These are phyloP conservation scores for Melampsora larici-populina DNA, from an alignment of 1,284 basidiomycete species.

Conservation along the genomic window DNA sequence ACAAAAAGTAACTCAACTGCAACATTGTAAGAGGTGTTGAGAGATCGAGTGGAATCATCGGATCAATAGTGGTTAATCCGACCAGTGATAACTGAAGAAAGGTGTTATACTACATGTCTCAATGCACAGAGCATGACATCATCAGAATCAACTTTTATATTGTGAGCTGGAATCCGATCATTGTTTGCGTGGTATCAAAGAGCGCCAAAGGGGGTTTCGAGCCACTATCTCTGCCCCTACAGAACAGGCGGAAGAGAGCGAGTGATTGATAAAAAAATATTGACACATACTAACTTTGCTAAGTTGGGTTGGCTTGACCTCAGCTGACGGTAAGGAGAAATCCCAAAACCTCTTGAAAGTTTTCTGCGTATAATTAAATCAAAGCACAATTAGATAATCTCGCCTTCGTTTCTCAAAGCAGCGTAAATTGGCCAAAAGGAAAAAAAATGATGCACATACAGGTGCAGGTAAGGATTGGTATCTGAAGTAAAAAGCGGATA, in stretches of 20 bases:
- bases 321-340: conserved; percentile 86
- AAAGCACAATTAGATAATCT: too few species aligned
- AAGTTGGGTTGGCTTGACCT: conserved; percentile 82
- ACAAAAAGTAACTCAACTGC: conserved; percentile 56
- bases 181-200: background rate
- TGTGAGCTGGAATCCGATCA: background rate
- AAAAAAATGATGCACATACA: conserved; percentile 58
- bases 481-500: conserved; percentile 90
- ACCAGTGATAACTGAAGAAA: conserved; percentile 85
- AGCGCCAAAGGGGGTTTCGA: conserved; percentile 39
- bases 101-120: conserved; percentile 71
- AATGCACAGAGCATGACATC: background rate
- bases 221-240: conserved; percentile 44
- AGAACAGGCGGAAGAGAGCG: background rate
- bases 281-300: conserved; percentile 67
- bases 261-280: background rate
- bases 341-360: conserved; percentile 90
- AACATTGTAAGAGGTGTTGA: conserved; percentile 61
- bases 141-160: background rate
- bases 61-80: conserved; percentile 78
- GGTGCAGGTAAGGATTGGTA: conserved; percentile 83
- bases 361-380: conserved; percentile 62
- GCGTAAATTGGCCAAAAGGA: background rate
- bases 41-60: conserved; percentile 68
- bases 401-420: background rate